Evolutionary conservation across 805 yeast genomes (phyloP), one percentile per base, ranked within the genome.

Genomic region (Ogataea paradorogensis): DNA sequence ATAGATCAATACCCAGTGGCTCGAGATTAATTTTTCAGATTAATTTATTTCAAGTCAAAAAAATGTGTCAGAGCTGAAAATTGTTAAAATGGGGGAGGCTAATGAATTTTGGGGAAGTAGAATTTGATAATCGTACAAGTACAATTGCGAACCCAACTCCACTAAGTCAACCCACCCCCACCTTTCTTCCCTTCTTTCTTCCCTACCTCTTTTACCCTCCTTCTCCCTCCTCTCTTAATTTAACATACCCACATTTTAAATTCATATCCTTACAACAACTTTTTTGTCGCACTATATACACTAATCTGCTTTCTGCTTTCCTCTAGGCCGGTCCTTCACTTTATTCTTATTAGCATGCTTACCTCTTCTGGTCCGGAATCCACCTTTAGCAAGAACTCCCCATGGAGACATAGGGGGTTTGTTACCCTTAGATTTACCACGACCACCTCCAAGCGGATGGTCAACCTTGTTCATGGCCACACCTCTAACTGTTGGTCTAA

Each of bases 381-480:
- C 84, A 64, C 93, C 95, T 75, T 91, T 91, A 29, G 91, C 83
- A 58, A 84, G 66, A 45, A 82, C 82, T 57, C 99, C 99, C 96
- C 98, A 91, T 63, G 95, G 95, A 40, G 96, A 85, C 72, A 84
- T 87, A 14, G 98, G 86, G 44, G 84, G 75, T 70, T 88, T 91
- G 68, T 91, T 90, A 49, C 96, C 87, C 80, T 93, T 93, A 46
- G 95, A 85, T 67, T 93, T 93, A 78, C 99, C 99, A 76, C 99
- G 82, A 70, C 99, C 99, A 82, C 99, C 99, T 74, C 99, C 99
- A 59, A 88, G 90, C 50, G 99, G 99, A 71, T 93, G 99, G 66
- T 93, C 97, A 61, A 82, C 79, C 49, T 93, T 93, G 69, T 93
- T 93, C 96, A 87, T 88, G 35, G 99, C 98, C 54, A 88, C 86